These are phyloP conservation scores for Fomitopsis serialis DNA, from an alignment of 768 basidiomycete species.

Conservation along the genomic window DNA sequence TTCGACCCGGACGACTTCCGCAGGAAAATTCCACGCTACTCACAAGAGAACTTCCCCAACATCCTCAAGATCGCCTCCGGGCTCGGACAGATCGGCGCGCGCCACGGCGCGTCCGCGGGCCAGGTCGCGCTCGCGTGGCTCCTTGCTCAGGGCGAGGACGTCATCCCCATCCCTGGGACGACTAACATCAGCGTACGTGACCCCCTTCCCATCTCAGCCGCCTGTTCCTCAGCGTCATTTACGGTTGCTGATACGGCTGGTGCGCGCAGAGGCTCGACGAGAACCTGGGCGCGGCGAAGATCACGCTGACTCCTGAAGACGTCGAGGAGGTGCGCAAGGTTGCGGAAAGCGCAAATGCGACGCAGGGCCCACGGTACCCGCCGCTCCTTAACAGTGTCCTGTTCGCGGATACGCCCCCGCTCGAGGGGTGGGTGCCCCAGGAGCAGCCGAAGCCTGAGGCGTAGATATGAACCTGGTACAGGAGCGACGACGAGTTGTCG, in stretches of 20 bases:
- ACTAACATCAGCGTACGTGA: constrained; percentile 13
- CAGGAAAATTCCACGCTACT: constrained; percentile 20
- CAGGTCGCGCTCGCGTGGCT: constrained; percentile 30
- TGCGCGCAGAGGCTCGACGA: constrained; percentile 17
- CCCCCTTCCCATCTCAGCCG: neutral
- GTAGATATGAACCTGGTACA: too few species aligned
- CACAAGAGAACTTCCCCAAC: constrained; percentile 26
- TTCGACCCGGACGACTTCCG: constrained; percentile 25
- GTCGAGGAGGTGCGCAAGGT: constrained; percentile 17
- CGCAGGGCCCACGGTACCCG: constrained; percentile 16
- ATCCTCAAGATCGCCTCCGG: constrained; percentile 23
- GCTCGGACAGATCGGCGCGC: constrained; percentile 16
- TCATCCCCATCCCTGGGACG: constrained; percentile 26
- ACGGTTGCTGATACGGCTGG: neutral
- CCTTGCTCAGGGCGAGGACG: constrained; percentile 22
- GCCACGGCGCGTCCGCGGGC: constrained; percentile 22
- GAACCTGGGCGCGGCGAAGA: constrained; percentile 15
- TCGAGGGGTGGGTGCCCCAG: neutral
- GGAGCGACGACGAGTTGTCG: too few species aligned
- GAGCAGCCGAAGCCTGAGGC: neutral
- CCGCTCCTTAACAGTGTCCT: constrained; percentile 4
- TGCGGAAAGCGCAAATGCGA: constrained; percentile 11
- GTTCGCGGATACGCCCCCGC: constrained; percentile 19
- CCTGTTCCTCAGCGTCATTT: too few species aligned
- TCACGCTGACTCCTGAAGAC: constrained; percentile 18